Evolutionary conservation across 306 rosid species (phyloP).

Genomic region (Dalbergia cultrata): DNA sequence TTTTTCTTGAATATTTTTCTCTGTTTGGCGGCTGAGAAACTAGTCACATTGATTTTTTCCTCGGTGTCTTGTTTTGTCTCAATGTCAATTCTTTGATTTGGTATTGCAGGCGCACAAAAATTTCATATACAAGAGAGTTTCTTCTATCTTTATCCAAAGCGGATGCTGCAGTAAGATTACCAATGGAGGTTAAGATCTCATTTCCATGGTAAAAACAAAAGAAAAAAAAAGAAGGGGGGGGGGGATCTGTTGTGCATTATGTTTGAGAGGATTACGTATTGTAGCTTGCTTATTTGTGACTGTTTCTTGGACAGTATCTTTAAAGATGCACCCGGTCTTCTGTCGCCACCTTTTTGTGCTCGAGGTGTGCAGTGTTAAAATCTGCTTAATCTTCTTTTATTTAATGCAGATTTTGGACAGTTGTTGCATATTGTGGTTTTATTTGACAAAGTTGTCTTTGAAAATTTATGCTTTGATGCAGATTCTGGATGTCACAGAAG

Average conservation of each 20-base stretch:
- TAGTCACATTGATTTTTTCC: background rate
- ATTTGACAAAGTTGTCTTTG: background rate
- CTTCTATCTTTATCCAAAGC: conserved; percentile 54
- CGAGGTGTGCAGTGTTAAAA: conserved; percentile 45
- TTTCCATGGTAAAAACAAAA: conserved; percentile 44
- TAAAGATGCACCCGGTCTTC: conserved; percentile 31
- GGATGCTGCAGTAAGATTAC: conserved; percentile 33
- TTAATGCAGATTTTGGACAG: background rate
- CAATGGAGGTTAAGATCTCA: conserved; percentile 27
- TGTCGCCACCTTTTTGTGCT: conserved; percentile 36
- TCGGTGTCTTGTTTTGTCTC: conserved; percentile 8
- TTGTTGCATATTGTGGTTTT: conserved; percentile 23
- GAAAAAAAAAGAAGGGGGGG: background rate
- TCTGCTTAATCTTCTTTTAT: conserved; percentile 13
- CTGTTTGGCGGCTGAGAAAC: conserved; percentile 44
- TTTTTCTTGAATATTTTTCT: background rate
- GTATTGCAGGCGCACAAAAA: conserved; percentile 49
- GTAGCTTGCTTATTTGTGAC: conserved; percentile 20
- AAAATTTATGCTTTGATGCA: conserved; percentile 40
- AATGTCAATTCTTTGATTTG: conserved; percentile 29
- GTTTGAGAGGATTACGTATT: background rate
- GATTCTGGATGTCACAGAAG: conserved; percentile 38
- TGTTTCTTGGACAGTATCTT: conserved; percentile 50
- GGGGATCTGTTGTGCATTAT: background rate
- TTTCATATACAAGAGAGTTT: conserved; percentile 57